Evolutionary conservation across 2,329 filamentous ascomycete genomes (phyloP).

Genomic region (Ophiostoma ulmi): DNA sequence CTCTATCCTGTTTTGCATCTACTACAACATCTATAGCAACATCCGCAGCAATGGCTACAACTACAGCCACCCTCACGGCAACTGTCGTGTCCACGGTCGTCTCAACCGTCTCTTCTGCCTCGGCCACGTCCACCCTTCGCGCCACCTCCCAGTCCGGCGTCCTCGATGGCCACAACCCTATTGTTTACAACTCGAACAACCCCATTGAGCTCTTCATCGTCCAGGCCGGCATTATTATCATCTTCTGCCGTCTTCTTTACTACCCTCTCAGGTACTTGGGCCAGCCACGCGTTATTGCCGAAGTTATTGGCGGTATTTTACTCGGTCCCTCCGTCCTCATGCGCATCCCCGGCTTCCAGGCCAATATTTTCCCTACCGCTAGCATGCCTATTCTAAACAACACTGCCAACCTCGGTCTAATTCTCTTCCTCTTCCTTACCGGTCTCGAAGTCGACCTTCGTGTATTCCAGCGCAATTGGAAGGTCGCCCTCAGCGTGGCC

Average conservation of each 20-base stretch:
- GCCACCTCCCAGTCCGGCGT: constrained; percentile 45
- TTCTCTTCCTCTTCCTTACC: constrained; percentile 82
- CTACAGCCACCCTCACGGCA: constrained; percentile 25
- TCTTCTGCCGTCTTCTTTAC: constrained; percentile 67
- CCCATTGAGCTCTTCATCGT: constrained; percentile 67
- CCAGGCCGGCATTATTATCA: constrained; percentile 61
- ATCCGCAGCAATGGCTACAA: constrained; percentile 28
- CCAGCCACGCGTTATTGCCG: constrained; percentile 66
- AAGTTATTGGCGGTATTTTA: constrained; percentile 73
- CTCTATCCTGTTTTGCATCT: not conserved
- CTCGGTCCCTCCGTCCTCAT: constrained; percentile 86
- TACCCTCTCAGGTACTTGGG: constrained; percentile 65
- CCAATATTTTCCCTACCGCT: constrained; percentile 67
- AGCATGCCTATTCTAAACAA: constrained; percentile 72
- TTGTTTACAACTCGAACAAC: constrained; percentile 56
- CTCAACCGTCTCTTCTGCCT: constrained; percentile 33
- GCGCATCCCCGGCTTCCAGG: constrained; percentile 71
- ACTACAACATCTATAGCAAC: not conserved
- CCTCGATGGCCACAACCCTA: constrained; percentile 59
- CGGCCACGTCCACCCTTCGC: constrained; percentile 23
- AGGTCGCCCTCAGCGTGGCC: constrained; percentile 69
- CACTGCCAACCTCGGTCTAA: constrained; percentile 75
- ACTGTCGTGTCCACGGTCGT: constrained; percentile 23
- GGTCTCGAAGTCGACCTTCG: constrained; percentile 81
- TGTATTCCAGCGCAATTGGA: constrained; percentile 74